Base-by-base conservation (phyloP, 768 basidiomycete species). In the Lepiota venenata region DNA sequence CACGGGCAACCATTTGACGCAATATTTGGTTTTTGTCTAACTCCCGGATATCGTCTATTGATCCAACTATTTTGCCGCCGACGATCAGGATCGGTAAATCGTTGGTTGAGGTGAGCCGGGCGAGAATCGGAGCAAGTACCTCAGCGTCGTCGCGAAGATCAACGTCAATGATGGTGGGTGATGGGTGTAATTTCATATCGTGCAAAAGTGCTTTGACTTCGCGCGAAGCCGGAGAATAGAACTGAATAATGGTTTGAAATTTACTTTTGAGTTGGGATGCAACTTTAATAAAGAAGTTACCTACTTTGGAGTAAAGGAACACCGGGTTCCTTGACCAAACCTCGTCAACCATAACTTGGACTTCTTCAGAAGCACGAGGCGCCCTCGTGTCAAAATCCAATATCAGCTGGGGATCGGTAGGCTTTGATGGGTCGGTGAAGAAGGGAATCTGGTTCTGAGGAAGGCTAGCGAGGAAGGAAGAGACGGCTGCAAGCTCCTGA, bases 341-440 rank as follows among this genome's bases (percentile, higher is more conserved):
- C 27, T 88, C 83, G 1, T 75, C 69, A 6, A 84, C 78, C 64
- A 91, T 73, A 1, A 73, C 71, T 32, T 69, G 65, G 29, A 91
- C 71, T 66, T 91, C 88, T 32, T 82, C 78, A 16, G 64, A 60
- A 0, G 88, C 88, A 12, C 78, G 76, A 2, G 79, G 70, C 40
- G 80, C 73, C n/a, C 83, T 80, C 0, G 87, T 87, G 64, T 93
- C 89, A 64, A 93, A 93, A 61, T 89, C 91, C 39, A 93, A 77
- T 4, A 93, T 79, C 53, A 92, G 80, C 61, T 90, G 81, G 3
- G 91, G 88, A 65, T 93, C 90, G 55, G 92, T 82, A 7, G 88
- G 81, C 10, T 60, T 58, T 10, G 74, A 60, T 0, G 91, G 86
- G 61, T 92, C 81, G 42, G 91, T 78, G 5, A 73, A 72, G 0